Percentiles rank a stretch among this genome's conserved stretches.
Conservation (phyloP, 73 alveolate species). For the Diophrys appendiculata region DNA sequence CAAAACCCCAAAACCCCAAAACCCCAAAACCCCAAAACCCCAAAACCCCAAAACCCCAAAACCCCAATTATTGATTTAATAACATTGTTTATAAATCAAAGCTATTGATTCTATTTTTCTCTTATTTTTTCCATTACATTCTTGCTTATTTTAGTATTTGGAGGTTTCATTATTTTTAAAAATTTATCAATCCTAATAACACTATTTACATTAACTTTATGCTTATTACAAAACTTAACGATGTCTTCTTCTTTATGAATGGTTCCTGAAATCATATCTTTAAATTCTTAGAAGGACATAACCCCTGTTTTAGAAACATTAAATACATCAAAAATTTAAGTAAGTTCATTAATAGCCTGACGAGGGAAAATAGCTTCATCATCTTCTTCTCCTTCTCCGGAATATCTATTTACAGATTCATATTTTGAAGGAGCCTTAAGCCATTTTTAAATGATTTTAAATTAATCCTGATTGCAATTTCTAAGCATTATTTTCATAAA, state of each 20-base stretch:
- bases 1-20: too few species aligned
- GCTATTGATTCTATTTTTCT: too few species aligned
- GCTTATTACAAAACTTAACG: background rate
- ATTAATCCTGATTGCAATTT: background rate
- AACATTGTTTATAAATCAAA: too few species aligned
- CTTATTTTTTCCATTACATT: background rate
- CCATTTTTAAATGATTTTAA: conserved; percentile 15
- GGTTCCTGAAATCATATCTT: conserved; percentile 4
- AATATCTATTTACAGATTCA: background rate
- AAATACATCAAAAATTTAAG: conserved; percentile 16
- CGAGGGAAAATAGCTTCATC: background rate
- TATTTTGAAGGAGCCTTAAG: conserved; percentile 23
- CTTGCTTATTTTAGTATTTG: background rate
- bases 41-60: too few species aligned
- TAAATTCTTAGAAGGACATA: conserved; percentile 20
- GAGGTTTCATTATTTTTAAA: background rate
- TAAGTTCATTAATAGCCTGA: conserved; percentile 17
- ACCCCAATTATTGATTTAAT: too few species aligned
- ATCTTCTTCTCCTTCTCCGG: background rate
- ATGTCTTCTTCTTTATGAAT: conserved; percentile 4
- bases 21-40: too few species aligned
- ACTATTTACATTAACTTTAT: background rate
- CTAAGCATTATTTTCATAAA: conserved; percentile 19
- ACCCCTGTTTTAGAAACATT: conserved; percentile 3
- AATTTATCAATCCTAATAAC: background rate